Percentiles rank a stretch among this genome's conserved stretches.
Evolutionary conservation across 1,284 basidiomycete genomes (phyloP).

Genomic region (Microbotryum silenes-acaulis): DNA sequence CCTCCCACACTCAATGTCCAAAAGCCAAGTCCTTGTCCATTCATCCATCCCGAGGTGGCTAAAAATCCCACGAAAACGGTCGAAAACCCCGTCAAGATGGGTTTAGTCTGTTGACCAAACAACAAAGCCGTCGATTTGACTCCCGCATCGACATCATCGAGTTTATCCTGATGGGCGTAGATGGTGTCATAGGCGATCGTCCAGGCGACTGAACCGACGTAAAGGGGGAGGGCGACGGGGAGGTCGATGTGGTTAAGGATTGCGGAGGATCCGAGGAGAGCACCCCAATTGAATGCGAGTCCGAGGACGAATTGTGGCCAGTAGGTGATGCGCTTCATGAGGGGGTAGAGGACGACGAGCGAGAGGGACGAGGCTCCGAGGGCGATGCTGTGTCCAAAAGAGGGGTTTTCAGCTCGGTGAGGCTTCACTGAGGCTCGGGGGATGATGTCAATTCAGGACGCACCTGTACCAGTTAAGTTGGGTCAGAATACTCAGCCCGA

Average conservation of each 20-base stretch:
- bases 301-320: slow-evolving; percentile 95
- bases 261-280: slow-evolving; percentile 91
- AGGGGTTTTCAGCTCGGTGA: not conserved
- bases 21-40: slow-evolving; percentile 67
- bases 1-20: slow-evolving; percentile 64
- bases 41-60: slow-evolving; percentile 67
- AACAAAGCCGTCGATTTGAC: slow-evolving; percentile 92
- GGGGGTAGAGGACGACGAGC: slow-evolving; percentile 80
- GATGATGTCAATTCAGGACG: slow-evolving; percentile 29
- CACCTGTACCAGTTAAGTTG: slow-evolving; percentile 94
- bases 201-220: slow-evolving; percentile 83
- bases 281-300: slow-evolving; percentile 95
- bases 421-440: not conserved
- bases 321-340: slow-evolving; percentile 96
- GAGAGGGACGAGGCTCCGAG: slow-evolving; percentile 85
- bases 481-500: slow-evolving; percentile 79
- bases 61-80: slow-evolving; percentile 65
- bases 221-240: slow-evolving; percentile 76
- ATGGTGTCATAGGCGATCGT: slow-evolving; percentile 96
- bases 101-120: slow-evolving; percentile 68
- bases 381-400: slow-evolving; percentile 56
- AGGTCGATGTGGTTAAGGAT: slow-evolving; percentile 76
- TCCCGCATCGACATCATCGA: slow-evolving; percentile 76
- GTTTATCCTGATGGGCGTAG: slow-evolving; percentile 97
- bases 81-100: slow-evolving; percentile 69